Evolutionary conservation across 345 rosid genomes (phyloP).

Genomic region (Melaleuca quinquenervia): DNA sequence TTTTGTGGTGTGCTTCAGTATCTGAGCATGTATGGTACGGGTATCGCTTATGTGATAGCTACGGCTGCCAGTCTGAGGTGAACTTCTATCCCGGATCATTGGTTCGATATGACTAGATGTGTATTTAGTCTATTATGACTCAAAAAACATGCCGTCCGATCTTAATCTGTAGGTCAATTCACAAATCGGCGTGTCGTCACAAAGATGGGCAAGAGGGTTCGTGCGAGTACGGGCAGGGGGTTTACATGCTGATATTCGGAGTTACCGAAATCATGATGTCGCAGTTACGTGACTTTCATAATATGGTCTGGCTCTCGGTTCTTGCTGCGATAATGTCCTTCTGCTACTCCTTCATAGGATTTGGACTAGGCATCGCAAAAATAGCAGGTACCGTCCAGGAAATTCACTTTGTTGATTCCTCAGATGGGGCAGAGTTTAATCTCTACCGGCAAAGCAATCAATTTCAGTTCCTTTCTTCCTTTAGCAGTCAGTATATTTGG

Average conservation of each 20-base stretch:
- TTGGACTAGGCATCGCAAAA: conserved; percentile 36
- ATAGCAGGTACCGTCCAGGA: conserved; percentile 24
- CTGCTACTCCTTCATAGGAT: conserved; percentile 37
- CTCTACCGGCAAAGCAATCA: not conserved
- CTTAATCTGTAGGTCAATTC: conserved; percentile 23
- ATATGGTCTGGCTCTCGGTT: conserved; percentile 38
- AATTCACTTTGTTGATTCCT: not conserved
- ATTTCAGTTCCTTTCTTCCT: not conserved
- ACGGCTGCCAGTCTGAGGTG: conserved; percentile 56
- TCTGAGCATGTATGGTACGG: conserved; percentile 28
- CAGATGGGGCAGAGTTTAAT: not conserved
- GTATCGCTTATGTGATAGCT: conserved; percentile 51
- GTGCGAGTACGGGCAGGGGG: conserved; percentile 17
- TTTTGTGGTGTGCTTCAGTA: conserved; percentile 52
- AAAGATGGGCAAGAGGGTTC: conserved; percentile 32
- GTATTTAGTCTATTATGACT: not conserved
- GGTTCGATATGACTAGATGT: not conserved
- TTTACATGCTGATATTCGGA: conserved; percentile 46
- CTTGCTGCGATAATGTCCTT: conserved; percentile 54
- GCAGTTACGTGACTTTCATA: conserved; percentile 49
- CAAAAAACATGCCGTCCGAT: not conserved
- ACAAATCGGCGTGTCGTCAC: conserved; percentile 24
- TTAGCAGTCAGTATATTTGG: not conserved
- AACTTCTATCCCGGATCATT: not conserved
- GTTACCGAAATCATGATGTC: conserved; percentile 33